phyloP scores from a whole-genome alignment of 768 basidiomycete genomes.

The Cubamyces lactineus region DNA sequence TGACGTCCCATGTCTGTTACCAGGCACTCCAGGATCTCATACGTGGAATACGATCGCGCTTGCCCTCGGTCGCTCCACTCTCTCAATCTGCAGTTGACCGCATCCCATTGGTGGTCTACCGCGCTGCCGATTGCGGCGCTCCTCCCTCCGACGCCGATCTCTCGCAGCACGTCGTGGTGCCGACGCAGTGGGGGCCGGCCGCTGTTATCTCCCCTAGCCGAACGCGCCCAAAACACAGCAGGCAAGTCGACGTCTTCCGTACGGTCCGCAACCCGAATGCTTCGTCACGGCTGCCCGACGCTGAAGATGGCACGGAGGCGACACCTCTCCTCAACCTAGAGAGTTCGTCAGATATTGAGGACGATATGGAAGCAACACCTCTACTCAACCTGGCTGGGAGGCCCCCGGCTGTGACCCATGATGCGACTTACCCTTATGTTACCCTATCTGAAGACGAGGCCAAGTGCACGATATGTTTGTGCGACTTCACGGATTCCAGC shows the following conservation, averaged over 20 bases:
- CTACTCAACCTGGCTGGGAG: background rate
- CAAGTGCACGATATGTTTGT: constrained; percentile 81
- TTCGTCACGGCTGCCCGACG: background rate
- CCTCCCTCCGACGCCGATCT: background rate
- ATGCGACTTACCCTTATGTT: too few relatives aligned
- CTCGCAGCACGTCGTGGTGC: background rate
- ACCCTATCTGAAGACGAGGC: constrained; percentile 62
- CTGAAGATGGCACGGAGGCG: background rate
- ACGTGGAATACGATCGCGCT: background rate
- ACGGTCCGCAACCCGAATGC: background rate
- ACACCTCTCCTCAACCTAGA: background rate
- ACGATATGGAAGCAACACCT: background rate
- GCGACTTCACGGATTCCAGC: constrained; percentile 63
- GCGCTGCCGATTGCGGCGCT: background rate
- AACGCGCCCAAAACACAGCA: background rate
- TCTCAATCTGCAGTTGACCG: background rate
- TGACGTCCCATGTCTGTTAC: too few relatives aligned
- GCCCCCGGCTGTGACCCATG: too few relatives aligned
- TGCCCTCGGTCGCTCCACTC: background rate
- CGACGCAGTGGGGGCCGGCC: background rate
- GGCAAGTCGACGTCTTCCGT: background rate
- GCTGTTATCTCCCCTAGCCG: background rate
- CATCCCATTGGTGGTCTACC: background rate
- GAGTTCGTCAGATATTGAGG: background rate
- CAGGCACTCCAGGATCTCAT: background rate